These are phyloP conservation scores for Aspergillus arachidicola DNA, from an alignment of 2,329 filamentous ascomycete species.

Conservation along the genomic window DNA sequence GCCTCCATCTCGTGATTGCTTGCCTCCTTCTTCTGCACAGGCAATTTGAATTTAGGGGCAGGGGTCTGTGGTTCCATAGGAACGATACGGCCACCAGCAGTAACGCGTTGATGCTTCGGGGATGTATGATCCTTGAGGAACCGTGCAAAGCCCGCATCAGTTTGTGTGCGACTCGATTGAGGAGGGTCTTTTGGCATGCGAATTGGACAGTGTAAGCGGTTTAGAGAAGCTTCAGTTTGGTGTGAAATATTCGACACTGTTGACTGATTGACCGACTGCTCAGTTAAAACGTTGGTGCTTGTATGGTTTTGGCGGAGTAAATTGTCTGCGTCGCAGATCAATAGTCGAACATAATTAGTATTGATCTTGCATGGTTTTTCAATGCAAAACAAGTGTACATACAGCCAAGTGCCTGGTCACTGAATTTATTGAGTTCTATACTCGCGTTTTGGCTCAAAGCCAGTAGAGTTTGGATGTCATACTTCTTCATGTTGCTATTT, in stretches of 20 bases:
- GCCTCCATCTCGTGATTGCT: constrained; percentile 1
- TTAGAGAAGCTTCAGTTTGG: constrained; percentile 20
- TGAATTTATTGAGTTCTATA: constrained; percentile 30
- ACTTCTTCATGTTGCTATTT: constrained; percentile 33
- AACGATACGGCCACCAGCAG: constrained; percentile 52
- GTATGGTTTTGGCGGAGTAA: constrained; percentile 24
- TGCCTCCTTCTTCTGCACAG: constrained; percentile 18
- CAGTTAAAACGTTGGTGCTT: constrained; percentile 26
- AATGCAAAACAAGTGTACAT: constrained; percentile 15
- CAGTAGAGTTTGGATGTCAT: constrained; percentile 42
- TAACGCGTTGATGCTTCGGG: constrained; percentile 53
- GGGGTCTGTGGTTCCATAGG: constrained; percentile 43
- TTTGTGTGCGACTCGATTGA: constrained; percentile 33
- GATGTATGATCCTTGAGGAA: constrained; percentile 52
- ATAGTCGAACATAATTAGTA: neutral
- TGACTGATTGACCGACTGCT: constrained; percentile 29
- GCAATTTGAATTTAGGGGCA: constrained; percentile 40
- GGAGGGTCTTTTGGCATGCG: constrained; percentile 40
- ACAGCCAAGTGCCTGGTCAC: constrained; percentile 35
- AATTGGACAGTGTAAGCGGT: constrained; percentile 22
- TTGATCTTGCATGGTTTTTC: neutral
- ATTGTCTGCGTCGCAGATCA: constrained; percentile 23
- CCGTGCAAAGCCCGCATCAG: constrained; percentile 47
- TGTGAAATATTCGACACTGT: constrained; percentile 25
- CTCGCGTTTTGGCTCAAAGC: constrained; percentile 32